These are phyloP conservation scores for Prillingera fragicola DNA, from an alignment of 1,284 basidiomycete genomes.

Conservation along the genomic window DNA sequence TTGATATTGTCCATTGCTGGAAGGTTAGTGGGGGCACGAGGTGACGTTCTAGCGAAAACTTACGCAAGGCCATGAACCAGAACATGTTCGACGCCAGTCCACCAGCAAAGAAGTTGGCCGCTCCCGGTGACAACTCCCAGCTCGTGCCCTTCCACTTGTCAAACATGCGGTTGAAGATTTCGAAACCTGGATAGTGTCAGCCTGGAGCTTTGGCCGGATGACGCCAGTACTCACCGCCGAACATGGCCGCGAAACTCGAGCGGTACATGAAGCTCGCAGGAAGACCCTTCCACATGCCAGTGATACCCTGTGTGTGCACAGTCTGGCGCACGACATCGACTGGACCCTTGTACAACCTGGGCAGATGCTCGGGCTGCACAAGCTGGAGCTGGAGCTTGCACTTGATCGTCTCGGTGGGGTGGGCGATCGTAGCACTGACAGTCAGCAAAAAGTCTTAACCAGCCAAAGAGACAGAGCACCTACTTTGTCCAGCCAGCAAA, in stretches of 20 bases:
- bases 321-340: conserved; percentile 46
- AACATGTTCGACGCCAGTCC: conserved; percentile 48
- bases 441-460: conserved; percentile 2
- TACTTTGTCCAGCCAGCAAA: conserved; percentile 49
- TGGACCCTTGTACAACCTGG: conserved; percentile 37
- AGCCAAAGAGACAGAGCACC: conserved; percentile 7
- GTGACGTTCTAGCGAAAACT: conserved; percentile 8
- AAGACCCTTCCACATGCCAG: conserved; percentile 46
- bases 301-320: conserved; percentile 33
- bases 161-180: conserved; percentile 46
- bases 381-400: conserved; percentile 47
- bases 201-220: neutral
- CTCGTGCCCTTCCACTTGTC: conserved; percentile 41
- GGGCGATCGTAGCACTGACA: conserved; percentile 42
- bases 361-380: conserved; percentile 30
- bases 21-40: neutral
- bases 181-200: conserved; percentile 34
- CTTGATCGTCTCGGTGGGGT: conserved; percentile 48
- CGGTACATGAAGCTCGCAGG: conserved; percentile 45
- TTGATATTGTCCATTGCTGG: conserved; percentile 46
- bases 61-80: conserved; percentile 43
- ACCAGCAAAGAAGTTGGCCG: conserved; percentile 45
- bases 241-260: conserved; percentile 46
- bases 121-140: conserved; percentile 40
- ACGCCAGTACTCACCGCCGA: conserved; percentile 35